Evolutionary conservation across 495 filamentous ascomycete species (phyloP).

Genomic region (Elaphomyces granulatus): DNA sequence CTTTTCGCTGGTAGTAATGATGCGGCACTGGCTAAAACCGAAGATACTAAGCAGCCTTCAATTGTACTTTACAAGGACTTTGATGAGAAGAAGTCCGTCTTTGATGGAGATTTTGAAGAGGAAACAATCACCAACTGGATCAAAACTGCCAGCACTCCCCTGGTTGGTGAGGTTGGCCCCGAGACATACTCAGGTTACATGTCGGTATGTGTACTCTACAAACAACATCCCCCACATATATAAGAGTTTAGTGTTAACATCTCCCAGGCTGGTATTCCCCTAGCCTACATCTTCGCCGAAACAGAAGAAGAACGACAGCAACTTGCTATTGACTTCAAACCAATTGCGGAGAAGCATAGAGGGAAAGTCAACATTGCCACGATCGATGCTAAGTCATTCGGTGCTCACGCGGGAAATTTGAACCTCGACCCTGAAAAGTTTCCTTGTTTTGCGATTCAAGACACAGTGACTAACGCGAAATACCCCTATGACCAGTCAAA

Average conservation of each 20-base stretch:
- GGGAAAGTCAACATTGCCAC: conserved; percentile 92
- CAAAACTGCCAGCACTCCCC: conserved; percentile 70
- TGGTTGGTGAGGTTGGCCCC: conserved; percentile 93
- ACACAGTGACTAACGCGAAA: conserved; percentile 90
- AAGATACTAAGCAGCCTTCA: conserved; percentile 73
- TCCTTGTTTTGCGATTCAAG: conserved; percentile 97
- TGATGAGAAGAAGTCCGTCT: conserved; percentile 87
- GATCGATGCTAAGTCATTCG: conserved; percentile 90
- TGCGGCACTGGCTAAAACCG: conserved; percentile 68
- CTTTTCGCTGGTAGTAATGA: conserved; percentile 83
- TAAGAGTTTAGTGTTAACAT: conserved; percentile 4
- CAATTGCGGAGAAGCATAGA: conserved; percentile 44
- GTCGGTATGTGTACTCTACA: conserved; percentile 43
- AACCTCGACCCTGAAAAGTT: conserved; percentile 93
- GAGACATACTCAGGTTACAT: conserved; percentile 98
- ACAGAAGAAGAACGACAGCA: conserved; percentile 75
- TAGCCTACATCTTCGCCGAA: conserved; percentile 97
- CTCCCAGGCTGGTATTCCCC: conserved; percentile 62
- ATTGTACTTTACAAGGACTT: conserved; percentile 96
- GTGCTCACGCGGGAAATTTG: conserved; percentile 89
- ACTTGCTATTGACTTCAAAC: conserved; percentile 47
- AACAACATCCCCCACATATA: no score
- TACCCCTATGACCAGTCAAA: conserved; percentile 84
- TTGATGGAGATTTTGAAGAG: conserved; percentile 61
- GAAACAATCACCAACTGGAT: conserved; percentile 69